Conservation (phyloP, 805 yeast genomes). For the Soucietia sequanensis region DNA sequence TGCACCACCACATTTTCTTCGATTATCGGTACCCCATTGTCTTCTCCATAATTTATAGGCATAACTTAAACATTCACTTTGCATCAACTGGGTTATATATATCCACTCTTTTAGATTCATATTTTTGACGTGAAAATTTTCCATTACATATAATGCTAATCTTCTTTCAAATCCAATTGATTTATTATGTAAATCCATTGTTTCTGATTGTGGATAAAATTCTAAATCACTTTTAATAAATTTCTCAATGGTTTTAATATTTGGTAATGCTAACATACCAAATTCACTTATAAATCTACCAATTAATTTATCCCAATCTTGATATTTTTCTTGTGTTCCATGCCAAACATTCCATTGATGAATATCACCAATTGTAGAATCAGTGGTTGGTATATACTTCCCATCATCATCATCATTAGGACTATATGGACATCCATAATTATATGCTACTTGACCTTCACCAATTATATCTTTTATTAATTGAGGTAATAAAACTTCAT, state of each 20-base stretch:
- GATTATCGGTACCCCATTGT: slow-evolving; percentile 38
- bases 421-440: slow-evolving; percentile 52
- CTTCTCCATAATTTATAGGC: slow-evolving; percentile 49
- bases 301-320: slow-evolving; percentile 44
- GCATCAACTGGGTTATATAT: slow-evolving; percentile 54
- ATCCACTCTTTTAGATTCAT: slow-evolving; percentile 43
- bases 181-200: slow-evolving; percentile 48
- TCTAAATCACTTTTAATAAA: slow-evolving; percentile 37
- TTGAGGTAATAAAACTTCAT: slow-evolving; percentile 39
- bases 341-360: slow-evolving; percentile 63
- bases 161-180: slow-evolving; percentile 48
- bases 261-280: slow-evolving; percentile 52
- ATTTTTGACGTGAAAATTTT: slow-evolving; percentile 36
- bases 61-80: slow-evolving; percentile 46
- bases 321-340: slow-evolving; percentile 49
- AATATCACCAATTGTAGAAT: slow-evolving; percentile 45
- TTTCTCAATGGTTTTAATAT: slow-evolving; percentile 31
- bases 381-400: slow-evolving; percentile 19
- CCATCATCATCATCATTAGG: slow-evolving; percentile 18
- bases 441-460: slow-evolving; percentile 31
- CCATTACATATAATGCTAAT: slow-evolving; percentile 45
- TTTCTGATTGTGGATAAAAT: slow-evolving; percentile 42
- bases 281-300: slow-evolving; percentile 55
- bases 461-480: slow-evolving; percentile 17
- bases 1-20: slow-evolving; percentile 43